phyloP scores from a whole-genome alignment of 2,329 filamentous ascomycete genomes.

The Sordariomycetes sp. region DNA sequence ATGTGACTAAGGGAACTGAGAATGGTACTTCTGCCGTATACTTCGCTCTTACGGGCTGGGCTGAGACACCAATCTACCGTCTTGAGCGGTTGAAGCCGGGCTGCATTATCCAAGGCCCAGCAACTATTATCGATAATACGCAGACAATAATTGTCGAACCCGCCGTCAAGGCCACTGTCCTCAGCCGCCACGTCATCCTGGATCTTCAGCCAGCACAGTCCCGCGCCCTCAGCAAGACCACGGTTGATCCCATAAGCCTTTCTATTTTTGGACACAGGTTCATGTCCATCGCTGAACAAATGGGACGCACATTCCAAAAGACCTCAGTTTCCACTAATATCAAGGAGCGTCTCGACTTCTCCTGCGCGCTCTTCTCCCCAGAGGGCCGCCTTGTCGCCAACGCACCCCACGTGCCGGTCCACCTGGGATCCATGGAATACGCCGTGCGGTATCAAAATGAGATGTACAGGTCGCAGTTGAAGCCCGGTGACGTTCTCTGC shows the following conservation, averaged over 20 bases:
- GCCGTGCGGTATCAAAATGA: constrained; percentile 54
- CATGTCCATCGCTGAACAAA: constrained; percentile 76
- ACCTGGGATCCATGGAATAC: constrained; percentile 69
- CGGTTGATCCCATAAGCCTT: constrained; percentile 36
- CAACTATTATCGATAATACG: constrained; percentile 57
- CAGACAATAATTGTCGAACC: constrained; percentile 62
- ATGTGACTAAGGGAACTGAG: not conserved
- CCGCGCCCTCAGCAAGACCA: not conserved
- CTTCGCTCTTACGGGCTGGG: constrained; percentile 11
- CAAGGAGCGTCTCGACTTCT: constrained; percentile 71
- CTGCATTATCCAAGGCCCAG: constrained; percentile 34
- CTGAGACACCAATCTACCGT: constrained; percentile 13
- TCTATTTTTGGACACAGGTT: constrained; percentile 70
- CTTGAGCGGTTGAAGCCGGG: constrained; percentile 6
- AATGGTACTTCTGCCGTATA: constrained; percentile 11
- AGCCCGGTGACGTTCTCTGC: constrained; percentile 20
- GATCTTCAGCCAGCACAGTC: constrained; percentile 9
- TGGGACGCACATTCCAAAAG: constrained; percentile 69
- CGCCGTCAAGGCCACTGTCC: constrained; percentile 16
- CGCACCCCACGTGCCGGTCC: constrained; percentile 63
- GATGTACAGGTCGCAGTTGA: constrained; percentile 44
- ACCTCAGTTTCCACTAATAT: constrained; percentile 68
- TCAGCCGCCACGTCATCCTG: constrained; percentile 21
- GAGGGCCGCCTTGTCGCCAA: constrained; percentile 64
- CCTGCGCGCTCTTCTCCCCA: constrained; percentile 64